Percentiles rank a stretch among this genome's conserved stretches.
Conservation (phyloP, 257 asterid genomes). For the Ilex asprella region DNA sequence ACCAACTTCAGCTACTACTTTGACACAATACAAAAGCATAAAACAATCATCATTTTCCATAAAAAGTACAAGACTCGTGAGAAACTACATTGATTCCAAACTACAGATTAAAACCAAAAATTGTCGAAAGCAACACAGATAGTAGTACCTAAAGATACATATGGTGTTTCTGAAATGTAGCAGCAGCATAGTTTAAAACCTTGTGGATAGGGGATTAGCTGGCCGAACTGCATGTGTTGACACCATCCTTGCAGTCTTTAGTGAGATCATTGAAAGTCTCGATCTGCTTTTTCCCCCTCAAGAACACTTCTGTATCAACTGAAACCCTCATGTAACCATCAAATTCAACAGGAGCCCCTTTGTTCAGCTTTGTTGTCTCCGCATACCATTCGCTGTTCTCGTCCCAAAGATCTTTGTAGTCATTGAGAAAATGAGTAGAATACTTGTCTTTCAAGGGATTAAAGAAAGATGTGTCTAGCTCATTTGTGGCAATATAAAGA, state of each 20-base stretch:
- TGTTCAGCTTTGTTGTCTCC: conserved; percentile 57
- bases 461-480: conserved; percentile 37
- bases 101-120: conserved; percentile 5
- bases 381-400: conserved; percentile 61
- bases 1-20: too few species aligned
- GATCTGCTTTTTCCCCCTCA: conserved; percentile 63
- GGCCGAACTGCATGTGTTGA: conserved; percentile 48
- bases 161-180: not conserved
- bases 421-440: conserved; percentile 64
- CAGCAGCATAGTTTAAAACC: conserved; percentile 5
- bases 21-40: too few species aligned
- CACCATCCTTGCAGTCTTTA: conserved; percentile 74
- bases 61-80: not conserved
- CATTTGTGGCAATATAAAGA: conserved; percentile 61
- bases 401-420: conserved; percentile 70
- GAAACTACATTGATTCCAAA: conserved; percentile 1
- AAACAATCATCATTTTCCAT: not conserved
- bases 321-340: conserved; percentile 77
- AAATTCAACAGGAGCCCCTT: conserved; percentile 63
- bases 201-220: conserved; percentile 19
- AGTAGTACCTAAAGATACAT: not conserved
- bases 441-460: conserved; percentile 70
- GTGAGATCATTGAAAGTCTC: conserved; percentile 85
- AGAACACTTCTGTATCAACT: conserved; percentile 75
- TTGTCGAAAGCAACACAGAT: conserved; percentile 3